Conservation (phyloP, 257 asterid species). For the Eucommia ulmoides region DNA sequence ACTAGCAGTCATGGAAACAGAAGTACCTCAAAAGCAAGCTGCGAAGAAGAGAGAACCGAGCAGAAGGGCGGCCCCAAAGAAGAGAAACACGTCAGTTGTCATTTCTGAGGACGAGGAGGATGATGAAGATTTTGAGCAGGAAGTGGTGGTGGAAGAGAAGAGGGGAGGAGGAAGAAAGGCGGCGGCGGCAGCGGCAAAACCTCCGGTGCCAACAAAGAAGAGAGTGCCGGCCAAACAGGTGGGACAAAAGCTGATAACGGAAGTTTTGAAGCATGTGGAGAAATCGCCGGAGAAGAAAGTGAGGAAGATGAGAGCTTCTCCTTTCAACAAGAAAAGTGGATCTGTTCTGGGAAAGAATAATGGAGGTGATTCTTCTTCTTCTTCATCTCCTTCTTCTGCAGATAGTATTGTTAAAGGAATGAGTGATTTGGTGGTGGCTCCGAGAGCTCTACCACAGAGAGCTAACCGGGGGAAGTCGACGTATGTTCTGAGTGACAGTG, state of each 20-base stretch:
- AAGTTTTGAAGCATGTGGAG: slow-evolving; percentile 44
- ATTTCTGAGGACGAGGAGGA: slow-evolving; percentile 27
- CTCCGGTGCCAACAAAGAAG: slow-evolving; percentile 48
- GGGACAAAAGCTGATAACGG: slow-evolving; percentile 68
- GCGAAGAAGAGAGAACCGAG: slow-evolving; percentile 32
- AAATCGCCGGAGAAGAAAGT: slow-evolving; percentile 72
- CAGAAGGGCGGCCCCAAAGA: slow-evolving; percentile 42
- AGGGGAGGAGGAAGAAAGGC: slow-evolving; percentile 49
- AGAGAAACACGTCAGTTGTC: slow-evolving; percentile 25
- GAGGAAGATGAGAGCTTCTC: slow-evolving; percentile 77
- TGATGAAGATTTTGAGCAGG: slow-evolving; percentile 32
- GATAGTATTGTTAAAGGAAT: slow-evolving; percentile 28
- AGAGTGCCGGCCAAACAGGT: slow-evolving; percentile 34
- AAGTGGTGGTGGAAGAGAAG: slow-evolving; percentile 33
- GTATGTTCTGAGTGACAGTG: slow-evolving; percentile 64
- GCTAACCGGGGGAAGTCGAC: slow-evolving; percentile 22
- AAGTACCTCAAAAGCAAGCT: slow-evolving; percentile 17
- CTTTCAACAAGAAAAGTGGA: slow-evolving; percentile 90
- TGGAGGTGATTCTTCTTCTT: slow-evolving; percentile 17
- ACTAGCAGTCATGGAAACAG: slow-evolving; percentile 36
- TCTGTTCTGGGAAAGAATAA: slow-evolving; percentile 42
- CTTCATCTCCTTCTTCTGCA: slow-evolving; percentile 22
- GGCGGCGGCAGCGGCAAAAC: slow-evolving; percentile 24
- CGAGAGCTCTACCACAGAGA: slow-evolving; percentile 49
- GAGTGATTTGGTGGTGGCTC: slow-evolving; percentile 17